phyloP scores from a whole-genome alignment of 2,329 filamentous ascomycete species.

The Akanthomyces lecanii region DNA sequence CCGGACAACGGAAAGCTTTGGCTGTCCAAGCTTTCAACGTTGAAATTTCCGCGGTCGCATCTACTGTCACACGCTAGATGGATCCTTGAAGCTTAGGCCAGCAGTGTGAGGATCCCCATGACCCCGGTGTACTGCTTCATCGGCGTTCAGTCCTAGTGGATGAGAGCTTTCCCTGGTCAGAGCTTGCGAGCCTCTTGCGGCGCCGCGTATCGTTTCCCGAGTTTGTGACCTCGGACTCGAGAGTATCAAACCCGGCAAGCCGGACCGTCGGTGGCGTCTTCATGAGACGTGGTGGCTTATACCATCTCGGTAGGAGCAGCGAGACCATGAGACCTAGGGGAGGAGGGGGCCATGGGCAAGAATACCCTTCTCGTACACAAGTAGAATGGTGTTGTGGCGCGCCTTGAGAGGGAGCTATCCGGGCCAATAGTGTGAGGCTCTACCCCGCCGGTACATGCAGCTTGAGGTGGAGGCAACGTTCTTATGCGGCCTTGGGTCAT shows the following conservation, averaged over 20 bases:
- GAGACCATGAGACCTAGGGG: not conserved
- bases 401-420: not conserved
- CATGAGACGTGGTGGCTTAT: not conserved
- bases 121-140: not conserved
- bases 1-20: not conserved
- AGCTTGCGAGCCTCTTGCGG: not conserved
- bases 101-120: not conserved
- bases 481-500: not conserved
- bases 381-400: constrained; percentile 6
- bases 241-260: not conserved
- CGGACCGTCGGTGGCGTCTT: constrained; percentile 11
- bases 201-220: not conserved
- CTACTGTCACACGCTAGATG: not conserved
- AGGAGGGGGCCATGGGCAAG: not conserved
- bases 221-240: not conserved
- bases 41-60: not conserved
- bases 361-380: not conserved
- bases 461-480: constrained; percentile 11
- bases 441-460: constrained; percentile 13
- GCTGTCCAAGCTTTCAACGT: not conserved
- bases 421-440: constrained; percentile 9
- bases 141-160: not conserved
- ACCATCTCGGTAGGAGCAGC: not conserved
- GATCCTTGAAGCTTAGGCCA: not conserved
- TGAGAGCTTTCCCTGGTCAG: not conserved